A percentile compares a stretch with the other conserved stretches of the same genome.
phyloP scores from a whole-genome alignment of 495 filamentous ascomycete species.

The Mytilinidion resinicola region DNA sequence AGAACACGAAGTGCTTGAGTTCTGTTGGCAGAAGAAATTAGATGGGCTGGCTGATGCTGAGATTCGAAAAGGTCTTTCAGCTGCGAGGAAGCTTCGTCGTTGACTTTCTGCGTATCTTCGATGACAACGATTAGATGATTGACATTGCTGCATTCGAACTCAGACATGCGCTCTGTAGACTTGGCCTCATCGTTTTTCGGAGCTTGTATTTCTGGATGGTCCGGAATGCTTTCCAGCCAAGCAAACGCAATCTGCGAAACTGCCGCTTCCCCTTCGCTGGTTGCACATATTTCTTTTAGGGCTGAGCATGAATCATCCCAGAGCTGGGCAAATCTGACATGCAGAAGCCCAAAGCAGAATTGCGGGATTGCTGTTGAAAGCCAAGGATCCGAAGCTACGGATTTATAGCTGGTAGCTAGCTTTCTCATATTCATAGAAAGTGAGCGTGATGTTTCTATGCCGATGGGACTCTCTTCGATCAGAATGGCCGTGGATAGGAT shows the following conservation, averaged over 20 bases:
- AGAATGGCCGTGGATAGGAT: conserved; percentile 51
- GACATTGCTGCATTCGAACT: conserved; percentile 80
- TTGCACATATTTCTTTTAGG: conserved; percentile 66
- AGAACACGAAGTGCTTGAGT: conserved; percentile 76
- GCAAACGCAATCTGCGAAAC: conserved; percentile 68
- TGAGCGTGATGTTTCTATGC: conserved; percentile 64
- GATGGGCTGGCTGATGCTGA: conserved; percentile 36
- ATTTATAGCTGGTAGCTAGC: conserved; percentile 56
- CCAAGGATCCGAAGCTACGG: conserved; percentile 52
- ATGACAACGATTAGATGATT: conserved; percentile 45
- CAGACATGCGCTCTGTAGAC: conserved; percentile 37
- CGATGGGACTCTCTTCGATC: conserved; percentile 70
- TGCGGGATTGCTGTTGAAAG: conserved; percentile 64
- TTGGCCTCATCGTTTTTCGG: not conserved
- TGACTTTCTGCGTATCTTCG: conserved; percentile 37
- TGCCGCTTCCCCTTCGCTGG: conserved; percentile 61
- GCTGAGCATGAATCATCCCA: conserved; percentile 78
- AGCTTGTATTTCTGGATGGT: conserved; percentile 2
- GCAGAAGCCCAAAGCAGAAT: conserved; percentile 85
- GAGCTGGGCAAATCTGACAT: conserved; percentile 69
- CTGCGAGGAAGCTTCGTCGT: conserved; percentile 37
- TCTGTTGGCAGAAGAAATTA: conserved; percentile 35
- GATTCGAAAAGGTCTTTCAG: conserved; percentile 48
- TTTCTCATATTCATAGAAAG: conserved; percentile 81
- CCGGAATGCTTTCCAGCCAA: conserved; percentile 60